Base-by-base conservation (phyloP, 306 rosid species). In the Notholithocarpus densiflorus region DNA sequence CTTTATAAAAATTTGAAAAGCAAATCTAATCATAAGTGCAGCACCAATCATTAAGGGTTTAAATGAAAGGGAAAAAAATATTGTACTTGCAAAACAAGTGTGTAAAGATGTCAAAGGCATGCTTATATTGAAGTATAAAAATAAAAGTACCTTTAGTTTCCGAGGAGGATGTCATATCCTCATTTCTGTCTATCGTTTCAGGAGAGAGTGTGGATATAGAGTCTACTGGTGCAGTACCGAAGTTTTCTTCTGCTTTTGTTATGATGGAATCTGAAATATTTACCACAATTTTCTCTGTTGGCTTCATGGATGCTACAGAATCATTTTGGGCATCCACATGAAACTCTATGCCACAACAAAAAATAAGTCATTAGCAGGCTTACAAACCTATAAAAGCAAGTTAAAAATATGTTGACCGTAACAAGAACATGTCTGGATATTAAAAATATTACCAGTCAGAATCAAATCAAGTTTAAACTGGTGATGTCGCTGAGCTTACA, bases 251-350 rank as follows among this genome's bases (percentile, higher is more conserved):
- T 27, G 26, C 56, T 81, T 81, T 77, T 32, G 77, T 85, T 40
- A 27, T 65, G 27, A 62, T 10, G 31, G 82, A 75, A 17, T 59
- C 27, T 45, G 68, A 5, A 77, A 78, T 65, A 76, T 78, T 80
- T 73, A 40, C 87, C 72, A 34, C 74, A 31, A 17, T 34, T 51
- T 75, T 72, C 51, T 84, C 81, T 45, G 31, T 76, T 43, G 77
- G 76, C 40, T 80, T 79, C 74, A 69, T 5, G 71, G 84, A 26
- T 82, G 68, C 73, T 40, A 68, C 27, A 68, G 87, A 79, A 74
- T 68, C 71, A 66, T 72, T 54, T 66, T 76, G 80, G 76, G 79
- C 73, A 23, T 43, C 78, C 32, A 10, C 74, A 68, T 32, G 78
- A 78, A 75, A 82, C 31, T 75, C 90, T 87, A 70, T 51, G 73